phyloP scores from a whole-genome alignment of 306 rosid species.

The Sicyos baderoa region DNA sequence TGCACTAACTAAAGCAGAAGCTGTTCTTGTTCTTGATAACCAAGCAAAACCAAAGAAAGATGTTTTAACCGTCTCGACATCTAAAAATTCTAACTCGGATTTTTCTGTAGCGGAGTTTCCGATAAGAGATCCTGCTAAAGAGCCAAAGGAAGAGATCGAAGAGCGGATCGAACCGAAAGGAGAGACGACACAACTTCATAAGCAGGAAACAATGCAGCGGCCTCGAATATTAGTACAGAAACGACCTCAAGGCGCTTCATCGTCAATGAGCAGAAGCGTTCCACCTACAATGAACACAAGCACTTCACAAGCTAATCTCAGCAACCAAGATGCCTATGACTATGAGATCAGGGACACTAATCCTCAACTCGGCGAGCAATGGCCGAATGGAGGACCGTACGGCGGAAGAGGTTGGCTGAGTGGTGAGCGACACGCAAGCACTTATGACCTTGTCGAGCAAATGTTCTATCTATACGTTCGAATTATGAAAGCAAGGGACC shows the following conservation, averaged over 20 bases:
- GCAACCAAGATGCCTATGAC: conserved; percentile 43
- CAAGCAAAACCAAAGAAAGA: conserved; percentile 21
- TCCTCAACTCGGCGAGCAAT: conserved; percentile 71
- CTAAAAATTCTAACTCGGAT: conserved; percentile 18
- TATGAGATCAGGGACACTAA: conserved; percentile 53
- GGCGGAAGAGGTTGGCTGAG: conserved; percentile 69
- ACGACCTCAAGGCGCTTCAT: conserved; percentile 43
- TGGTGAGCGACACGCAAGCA: conserved; percentile 56
- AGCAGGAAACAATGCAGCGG: conserved; percentile 39
- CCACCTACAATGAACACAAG: conserved; percentile 23
- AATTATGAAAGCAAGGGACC: conserved; percentile 68
- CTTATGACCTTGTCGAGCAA: conserved; percentile 89
- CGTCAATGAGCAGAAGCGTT: conserved; percentile 26
- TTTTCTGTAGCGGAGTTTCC: conserved; percentile 21
- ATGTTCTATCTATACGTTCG: conserved; percentile 72
- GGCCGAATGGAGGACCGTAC: conserved; percentile 54
- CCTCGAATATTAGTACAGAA: conserved; percentile 45
- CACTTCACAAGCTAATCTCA: conserved; percentile 32
- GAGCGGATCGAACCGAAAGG: conserved; percentile 18
- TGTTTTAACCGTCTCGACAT: not conserved
- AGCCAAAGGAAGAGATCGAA: conserved; percentile 18
- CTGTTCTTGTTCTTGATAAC: conserved; percentile 12
- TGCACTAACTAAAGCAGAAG: not conserved
- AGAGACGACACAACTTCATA: conserved; percentile 27
- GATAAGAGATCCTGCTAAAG: conserved; percentile 17